Percentiles rank a stretch among this genome's conserved stretches.
Evolutionary conservation across 805 yeast species (phyloP).

Genomic region (Spathaspora hagerdaliae): DNA sequence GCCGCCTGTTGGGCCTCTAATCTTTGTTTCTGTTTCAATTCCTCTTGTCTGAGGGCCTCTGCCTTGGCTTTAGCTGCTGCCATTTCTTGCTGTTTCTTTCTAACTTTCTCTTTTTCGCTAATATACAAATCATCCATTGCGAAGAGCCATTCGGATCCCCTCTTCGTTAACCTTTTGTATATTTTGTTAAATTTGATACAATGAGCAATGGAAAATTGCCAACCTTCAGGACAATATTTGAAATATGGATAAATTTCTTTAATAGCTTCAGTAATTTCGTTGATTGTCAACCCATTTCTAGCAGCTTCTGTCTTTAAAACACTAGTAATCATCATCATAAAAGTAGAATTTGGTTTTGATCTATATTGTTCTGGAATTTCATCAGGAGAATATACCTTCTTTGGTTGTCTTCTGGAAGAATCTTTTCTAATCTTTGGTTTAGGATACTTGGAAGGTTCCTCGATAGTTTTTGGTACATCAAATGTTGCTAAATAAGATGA

Average conservation of each 20-base stretch:
- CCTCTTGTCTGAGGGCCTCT: conserved; percentile 50
- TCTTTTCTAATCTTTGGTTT: conserved; percentile 31
- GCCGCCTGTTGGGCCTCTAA: conserved; percentile 24
- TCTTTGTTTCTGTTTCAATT: conserved; percentile 44
- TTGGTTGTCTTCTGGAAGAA: conserved; percentile 45
- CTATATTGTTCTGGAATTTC: conserved; percentile 89
- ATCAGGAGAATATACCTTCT: conserved; percentile 67
- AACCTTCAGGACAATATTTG: conserved; percentile 91
- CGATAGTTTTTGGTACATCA: conserved; percentile 30
- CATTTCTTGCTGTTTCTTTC: conserved; percentile 58
- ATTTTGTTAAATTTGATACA: conserved; percentile 83
- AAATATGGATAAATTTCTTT: conserved; percentile 88
- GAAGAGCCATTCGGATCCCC: conserved; percentile 79
- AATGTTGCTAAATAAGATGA: conserved; percentile 18
- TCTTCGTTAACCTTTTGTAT: conserved; percentile 55
- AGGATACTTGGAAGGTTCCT: conserved; percentile 26
- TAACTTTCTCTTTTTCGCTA: conserved; percentile 73
- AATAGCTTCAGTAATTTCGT: conserved; percentile 80
- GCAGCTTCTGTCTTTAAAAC: conserved; percentile 68
- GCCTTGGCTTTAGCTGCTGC: conserved; percentile 59
- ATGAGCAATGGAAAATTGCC: conserved; percentile 95
- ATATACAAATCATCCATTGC: conserved; percentile 83
- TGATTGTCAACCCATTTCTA: conserved; percentile 59
- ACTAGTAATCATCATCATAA: conserved; percentile 74
- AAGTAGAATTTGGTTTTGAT: conserved; percentile 77